Evolutionary conservation across 805 yeast genomes (phyloP).

Genomic region (Candida endomychidarum): DNA sequence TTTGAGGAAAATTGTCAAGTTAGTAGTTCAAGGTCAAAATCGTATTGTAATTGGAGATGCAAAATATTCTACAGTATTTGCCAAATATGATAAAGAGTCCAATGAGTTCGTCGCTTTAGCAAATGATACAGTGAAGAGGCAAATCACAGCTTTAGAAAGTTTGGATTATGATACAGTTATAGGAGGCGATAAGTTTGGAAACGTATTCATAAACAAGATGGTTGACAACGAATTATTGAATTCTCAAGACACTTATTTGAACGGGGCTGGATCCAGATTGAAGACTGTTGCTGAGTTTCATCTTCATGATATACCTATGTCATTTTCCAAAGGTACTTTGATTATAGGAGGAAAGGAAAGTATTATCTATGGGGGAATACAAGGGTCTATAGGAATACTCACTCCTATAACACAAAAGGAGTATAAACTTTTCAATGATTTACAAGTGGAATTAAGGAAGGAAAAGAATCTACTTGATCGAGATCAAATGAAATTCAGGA

Average conservation of each 20-base stretch:
- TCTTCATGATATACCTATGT: constrained; percentile 68
- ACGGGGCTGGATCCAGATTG: constrained; percentile 56
- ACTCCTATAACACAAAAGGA: constrained; percentile 71
- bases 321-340: constrained; percentile 54
- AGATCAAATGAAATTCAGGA: constrained; percentile 64
- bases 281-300: constrained; percentile 55
- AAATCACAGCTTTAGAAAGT: constrained; percentile 56
- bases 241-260: constrained; percentile 34
- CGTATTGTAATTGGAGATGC: constrained; percentile 73
- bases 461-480: constrained; percentile 53
- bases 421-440: constrained; percentile 51
- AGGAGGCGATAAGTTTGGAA: constrained; percentile 89
- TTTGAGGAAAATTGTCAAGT: constrained; percentile 48
- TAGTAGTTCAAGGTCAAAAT: constrained; percentile 50
- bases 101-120: constrained; percentile 61
- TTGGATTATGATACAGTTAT: constrained; percentile 76
- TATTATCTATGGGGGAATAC: constrained; percentile 70
- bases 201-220: constrained; percentile 64
- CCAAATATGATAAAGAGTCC: constrained; percentile 47
- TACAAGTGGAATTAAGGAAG: constrained; percentile 50
- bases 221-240: constrained; percentile 50
- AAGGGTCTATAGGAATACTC: constrained; percentile 77
- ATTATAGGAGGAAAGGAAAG: constrained; percentile 63
- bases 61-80: constrained; percentile 59
- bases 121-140: constrained; percentile 69